These are phyloP conservation scores for Fusarium pseudocircinatum DNA, from an alignment of 2,329 filamentous ascomycete species.

Conservation along the genomic window DNA sequence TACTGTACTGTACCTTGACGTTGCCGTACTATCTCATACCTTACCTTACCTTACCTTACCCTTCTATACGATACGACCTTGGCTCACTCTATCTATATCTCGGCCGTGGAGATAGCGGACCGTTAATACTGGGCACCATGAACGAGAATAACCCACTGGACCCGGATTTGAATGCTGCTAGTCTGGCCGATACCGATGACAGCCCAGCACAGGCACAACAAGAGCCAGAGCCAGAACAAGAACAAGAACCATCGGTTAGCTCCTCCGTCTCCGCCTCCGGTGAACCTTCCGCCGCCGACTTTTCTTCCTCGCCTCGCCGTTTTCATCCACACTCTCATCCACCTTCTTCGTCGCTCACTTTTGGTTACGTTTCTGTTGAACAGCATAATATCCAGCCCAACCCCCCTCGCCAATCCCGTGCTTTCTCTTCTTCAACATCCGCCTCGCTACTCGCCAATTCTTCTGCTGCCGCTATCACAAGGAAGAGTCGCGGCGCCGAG, in stretches of 20 bases:
- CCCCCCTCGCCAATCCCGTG: slow-evolving; percentile 30
- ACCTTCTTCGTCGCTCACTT: slow-evolving; percentile 22
- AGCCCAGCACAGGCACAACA: slow-evolving; percentile 21
- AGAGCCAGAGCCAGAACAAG: not conserved
- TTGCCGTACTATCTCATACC: not conserved
- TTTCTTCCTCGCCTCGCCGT: slow-evolving; percentile 38
- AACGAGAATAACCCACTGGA: slow-evolving; percentile 36
- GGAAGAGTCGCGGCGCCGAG: slow-evolving; percentile 69
- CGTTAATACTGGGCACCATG: slow-evolving; percentile 30
- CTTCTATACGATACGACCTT: slow-evolving; percentile 15
- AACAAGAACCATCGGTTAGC: slow-evolving; percentile 29
- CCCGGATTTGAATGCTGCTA: slow-evolving; percentile 39
- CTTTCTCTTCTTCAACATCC: slow-evolving; percentile 38
- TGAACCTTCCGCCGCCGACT: slow-evolving; percentile 41
- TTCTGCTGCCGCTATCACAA: slow-evolving; percentile 56
- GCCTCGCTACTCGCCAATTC: slow-evolving; percentile 53
- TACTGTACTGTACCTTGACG: not conserved
- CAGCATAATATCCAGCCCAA: slow-evolving; percentile 21
- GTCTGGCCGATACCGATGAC: slow-evolving; percentile 37
- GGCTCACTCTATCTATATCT: slow-evolving; percentile 23
- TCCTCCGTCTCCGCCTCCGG: slow-evolving; percentile 42
- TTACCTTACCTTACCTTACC: not conserved
- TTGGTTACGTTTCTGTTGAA: slow-evolving; percentile 20
- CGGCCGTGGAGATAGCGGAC: slow-evolving; percentile 19
- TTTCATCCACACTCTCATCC: slow-evolving; percentile 27